Conservation (phyloP, 176 grass and related monocot genomes). For the sorghum (Sorghum bicolor) region DNA sequence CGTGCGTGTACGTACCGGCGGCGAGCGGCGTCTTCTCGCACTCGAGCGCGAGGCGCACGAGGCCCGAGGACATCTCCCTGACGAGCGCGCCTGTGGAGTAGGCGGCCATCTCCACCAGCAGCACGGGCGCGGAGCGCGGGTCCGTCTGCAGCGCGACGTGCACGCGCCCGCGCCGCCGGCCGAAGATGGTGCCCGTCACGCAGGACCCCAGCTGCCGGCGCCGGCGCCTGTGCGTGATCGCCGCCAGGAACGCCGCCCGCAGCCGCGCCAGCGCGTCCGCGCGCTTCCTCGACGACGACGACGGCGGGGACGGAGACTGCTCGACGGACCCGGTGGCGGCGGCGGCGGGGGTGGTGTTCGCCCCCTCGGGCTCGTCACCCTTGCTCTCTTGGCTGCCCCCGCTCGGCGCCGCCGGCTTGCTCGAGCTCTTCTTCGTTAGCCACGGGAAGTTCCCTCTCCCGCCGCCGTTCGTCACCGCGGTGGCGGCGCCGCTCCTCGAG, state of each 20-base stretch:
- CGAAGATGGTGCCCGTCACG: conserved; percentile 94
- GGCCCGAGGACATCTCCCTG: conserved; percentile 92
- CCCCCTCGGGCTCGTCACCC: conserved; percentile 13
- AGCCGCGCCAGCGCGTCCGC: conserved; percentile 51
- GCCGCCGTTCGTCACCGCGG: background rate
- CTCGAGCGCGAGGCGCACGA: conserved; percentile 89
- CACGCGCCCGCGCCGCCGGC: conserved; percentile 66
- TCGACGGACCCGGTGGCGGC: background rate
- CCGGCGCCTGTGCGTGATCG: conserved; percentile 45
- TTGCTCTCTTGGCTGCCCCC: background rate
- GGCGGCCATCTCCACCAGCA: conserved; percentile 81
- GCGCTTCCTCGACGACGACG: conserved; percentile 39
- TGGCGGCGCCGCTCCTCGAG: conserved; percentile 2
- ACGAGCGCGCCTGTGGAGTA: conserved; percentile 78
- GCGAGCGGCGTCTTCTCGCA: conserved; percentile 45
- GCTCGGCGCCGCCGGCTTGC: conserved; percentile 17
- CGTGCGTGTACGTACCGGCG: conserved; percentile 37
- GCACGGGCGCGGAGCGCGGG: conserved; percentile 61
- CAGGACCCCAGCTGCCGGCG: conserved; percentile 55
- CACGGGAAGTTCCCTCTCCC: conserved; percentile 39
- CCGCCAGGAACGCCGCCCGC: conserved; percentile 61
- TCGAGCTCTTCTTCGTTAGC: conserved; percentile 38
- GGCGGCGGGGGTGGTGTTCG: background rate
- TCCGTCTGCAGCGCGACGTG: conserved; percentile 81
- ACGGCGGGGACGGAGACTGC: background rate